Conservation (phyloP, 768 basidiomycete genomes). For the Termitomyces sp. region DNA sequence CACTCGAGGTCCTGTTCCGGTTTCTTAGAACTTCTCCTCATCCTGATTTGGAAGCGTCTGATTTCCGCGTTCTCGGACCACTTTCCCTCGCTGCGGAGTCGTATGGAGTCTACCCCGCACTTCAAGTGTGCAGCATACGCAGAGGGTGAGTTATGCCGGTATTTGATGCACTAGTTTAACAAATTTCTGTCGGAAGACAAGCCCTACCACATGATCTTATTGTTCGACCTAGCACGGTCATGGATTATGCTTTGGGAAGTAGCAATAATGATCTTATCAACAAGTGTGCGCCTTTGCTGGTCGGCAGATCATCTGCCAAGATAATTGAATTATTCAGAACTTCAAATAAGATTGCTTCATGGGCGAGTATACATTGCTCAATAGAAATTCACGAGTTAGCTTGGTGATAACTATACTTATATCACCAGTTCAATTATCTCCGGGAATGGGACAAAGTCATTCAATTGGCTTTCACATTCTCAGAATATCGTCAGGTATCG, state of each 20-base stretch:
- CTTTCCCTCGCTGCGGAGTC: conserved; percentile 4
- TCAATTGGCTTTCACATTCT: background rate
- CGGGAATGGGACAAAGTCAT: conserved; percentile 1
- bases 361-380: background rate
- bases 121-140: background rate
- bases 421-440: background rate
- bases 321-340: background rate
- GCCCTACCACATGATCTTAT: background rate
- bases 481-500: background rate
- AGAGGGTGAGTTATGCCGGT: background rate
- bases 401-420: background rate
- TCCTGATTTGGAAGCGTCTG: background rate
- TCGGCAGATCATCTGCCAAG: background rate
- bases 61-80: background rate
- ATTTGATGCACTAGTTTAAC: background rate
- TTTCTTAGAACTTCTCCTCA: background rate
- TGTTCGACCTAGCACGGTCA: background rate
- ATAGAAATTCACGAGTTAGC: background rate
- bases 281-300: background rate
- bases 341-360: background rate
- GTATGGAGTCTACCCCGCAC: background rate
- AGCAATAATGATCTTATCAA: conserved; percentile 1
- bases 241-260: background rate
- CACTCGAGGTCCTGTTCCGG: background rate
- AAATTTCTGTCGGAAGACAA: background rate